These are phyloP conservation scores for Aspergillus pseudonomiae DNA, from an alignment of 2,329 filamentous ascomycete genomes.

Conservation along the genomic window DNA sequence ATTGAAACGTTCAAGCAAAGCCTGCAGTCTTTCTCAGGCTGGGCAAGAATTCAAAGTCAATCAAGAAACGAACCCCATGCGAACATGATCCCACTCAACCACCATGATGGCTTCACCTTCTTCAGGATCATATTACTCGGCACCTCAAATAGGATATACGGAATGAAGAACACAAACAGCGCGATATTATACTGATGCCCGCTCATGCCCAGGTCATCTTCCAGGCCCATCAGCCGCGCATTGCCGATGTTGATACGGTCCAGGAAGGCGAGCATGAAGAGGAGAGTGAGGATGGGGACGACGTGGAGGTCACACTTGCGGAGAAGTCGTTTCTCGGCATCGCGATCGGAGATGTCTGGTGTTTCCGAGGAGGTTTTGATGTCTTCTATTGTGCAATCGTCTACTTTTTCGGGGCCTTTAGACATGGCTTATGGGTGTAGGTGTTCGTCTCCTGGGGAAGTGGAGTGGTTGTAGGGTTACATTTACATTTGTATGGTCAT, in stretches of 20 bases:
- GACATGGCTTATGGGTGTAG: neutral
- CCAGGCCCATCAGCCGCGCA: constrained; percentile 49
- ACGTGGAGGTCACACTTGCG: constrained; percentile 54
- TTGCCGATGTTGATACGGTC: constrained; percentile 55
- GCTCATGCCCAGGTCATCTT: constrained; percentile 47
- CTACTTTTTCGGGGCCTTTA: neutral
- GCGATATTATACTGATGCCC: constrained; percentile 47
- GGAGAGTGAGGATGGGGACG: constrained; percentile 51
- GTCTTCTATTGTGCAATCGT: constrained; percentile 22
- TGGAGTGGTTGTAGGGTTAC: neutral
- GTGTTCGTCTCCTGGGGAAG: neutral
- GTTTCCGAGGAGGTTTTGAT: constrained; percentile 14
- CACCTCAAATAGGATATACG: constrained; percentile 50
- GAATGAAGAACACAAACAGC: constrained; percentile 50
- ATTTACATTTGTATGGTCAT: neutral
- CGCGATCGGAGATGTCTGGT: constrained; percentile 14
- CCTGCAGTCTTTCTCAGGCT: neutral
- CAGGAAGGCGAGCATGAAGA: constrained; percentile 51
- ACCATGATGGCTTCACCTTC: constrained; percentile 44
- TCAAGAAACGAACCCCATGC: constrained; percentile 37
- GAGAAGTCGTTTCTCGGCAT: constrained; percentile 49
- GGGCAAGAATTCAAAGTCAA: neutral
- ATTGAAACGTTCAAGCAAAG: neutral
- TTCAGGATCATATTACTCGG: constrained; percentile 53
- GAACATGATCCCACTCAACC: constrained; percentile 48